Evolutionary conservation across 805 yeast genomes (phyloP).

Genomic region (Groenewaldozyma salmanticensis): DNA sequence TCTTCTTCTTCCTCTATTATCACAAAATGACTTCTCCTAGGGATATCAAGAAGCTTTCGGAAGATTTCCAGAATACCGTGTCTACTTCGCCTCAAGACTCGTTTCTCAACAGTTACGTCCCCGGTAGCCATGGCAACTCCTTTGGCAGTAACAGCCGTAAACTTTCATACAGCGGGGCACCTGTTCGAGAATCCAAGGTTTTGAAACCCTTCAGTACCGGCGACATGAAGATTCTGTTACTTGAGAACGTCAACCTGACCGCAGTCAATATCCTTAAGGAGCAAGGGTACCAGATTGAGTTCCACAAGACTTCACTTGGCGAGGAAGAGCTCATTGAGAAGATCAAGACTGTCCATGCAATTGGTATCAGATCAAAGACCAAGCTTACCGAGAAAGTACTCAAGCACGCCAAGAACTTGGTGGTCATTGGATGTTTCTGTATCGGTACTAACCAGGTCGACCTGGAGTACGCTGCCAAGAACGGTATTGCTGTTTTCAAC

Average conservation of each 20-base stretch:
- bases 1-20: neutral
- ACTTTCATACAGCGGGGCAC: slow-evolving; percentile 8
- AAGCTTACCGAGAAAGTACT: slow-evolving; percentile 71
- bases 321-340: slow-evolving; percentile 93
- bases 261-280: slow-evolving; percentile 75
- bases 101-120: neutral
- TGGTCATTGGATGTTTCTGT: slow-evolving; percentile 95
- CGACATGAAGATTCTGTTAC: slow-evolving; percentile 80
- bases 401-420: slow-evolving; percentile 79
- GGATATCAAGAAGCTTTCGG: slow-evolving; percentile 17
- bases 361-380: slow-evolving; percentile 97
- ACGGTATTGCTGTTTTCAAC: slow-evolving; percentile 94
- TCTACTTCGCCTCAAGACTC: slow-evolving; percentile 18
- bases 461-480: slow-evolving; percentile 79
- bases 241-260: slow-evolving; percentile 90
- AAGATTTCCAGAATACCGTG: slow-evolving; percentile 13
- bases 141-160: slow-evolving; percentile 10
- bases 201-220: slow-evolving; percentile 93
- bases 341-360: slow-evolving; percentile 87
- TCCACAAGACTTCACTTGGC: slow-evolving; percentile 75
- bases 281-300: slow-evolving; percentile 97
- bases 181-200: slow-evolving; percentile 34
- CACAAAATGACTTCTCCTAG: slow-evolving; percentile 24
- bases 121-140: slow-evolving; percentile 2
- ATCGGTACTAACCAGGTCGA: slow-evolving; percentile 98